A percentile compares a stretch with the other conserved stretches of the same genome.
These are phyloP conservation scores for Aspergillus sp. DNA, from an alignment of 2,329 filamentous ascomycete genomes.

Conservation along the genomic window DNA sequence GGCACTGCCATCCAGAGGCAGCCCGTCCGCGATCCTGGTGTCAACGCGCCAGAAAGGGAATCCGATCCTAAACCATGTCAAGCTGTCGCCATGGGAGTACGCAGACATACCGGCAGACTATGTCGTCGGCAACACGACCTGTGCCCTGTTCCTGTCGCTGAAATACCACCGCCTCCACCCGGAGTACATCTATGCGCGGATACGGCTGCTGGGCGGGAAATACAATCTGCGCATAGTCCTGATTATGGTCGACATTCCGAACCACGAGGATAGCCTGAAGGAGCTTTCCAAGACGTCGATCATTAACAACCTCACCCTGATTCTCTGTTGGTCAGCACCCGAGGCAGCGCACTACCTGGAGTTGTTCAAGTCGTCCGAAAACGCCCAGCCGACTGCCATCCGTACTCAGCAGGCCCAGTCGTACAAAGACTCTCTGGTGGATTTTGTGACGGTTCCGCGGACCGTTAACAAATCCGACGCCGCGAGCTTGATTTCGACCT, in stretches of 20 bases:
- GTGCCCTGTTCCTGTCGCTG: conserved; percentile 82
- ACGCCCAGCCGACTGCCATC: conserved; percentile 73
- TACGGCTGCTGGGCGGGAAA: conserved; percentile 71
- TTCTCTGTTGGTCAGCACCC: conserved; percentile 88
- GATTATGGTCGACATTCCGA: conserved; percentile 87
- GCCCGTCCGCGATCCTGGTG: conserved; percentile 73
- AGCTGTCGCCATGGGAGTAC: conserved; percentile 86
- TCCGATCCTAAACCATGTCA: conserved; percentile 74
- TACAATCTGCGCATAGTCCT: conserved; percentile 81
- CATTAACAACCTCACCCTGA: conserved; percentile 83
- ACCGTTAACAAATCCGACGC: conserved; percentile 94
- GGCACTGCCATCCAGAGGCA: conserved; percentile 57
- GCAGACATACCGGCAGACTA: conserved; percentile 95
- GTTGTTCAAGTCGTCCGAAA: conserved; percentile 88
- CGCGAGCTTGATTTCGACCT: conserved; percentile 78
- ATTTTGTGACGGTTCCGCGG: conserved; percentile 84
- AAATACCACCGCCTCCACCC: conserved; percentile 97
- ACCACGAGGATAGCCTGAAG: conserved; percentile 80
- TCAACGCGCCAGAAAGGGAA: conserved; percentile 93
- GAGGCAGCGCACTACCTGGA: conserved; percentile 93
- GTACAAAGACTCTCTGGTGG: conserved; percentile 78
- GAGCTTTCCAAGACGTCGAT: conserved; percentile 88
- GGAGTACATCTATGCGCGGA: conserved; percentile 93
- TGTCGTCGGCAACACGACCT: conserved; percentile 75
- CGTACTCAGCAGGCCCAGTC: conserved; percentile 72